These are phyloP conservation scores for Vicia faba DNA, from an alignment of 306 rosid genomes.

Conservation along the genomic window DNA sequence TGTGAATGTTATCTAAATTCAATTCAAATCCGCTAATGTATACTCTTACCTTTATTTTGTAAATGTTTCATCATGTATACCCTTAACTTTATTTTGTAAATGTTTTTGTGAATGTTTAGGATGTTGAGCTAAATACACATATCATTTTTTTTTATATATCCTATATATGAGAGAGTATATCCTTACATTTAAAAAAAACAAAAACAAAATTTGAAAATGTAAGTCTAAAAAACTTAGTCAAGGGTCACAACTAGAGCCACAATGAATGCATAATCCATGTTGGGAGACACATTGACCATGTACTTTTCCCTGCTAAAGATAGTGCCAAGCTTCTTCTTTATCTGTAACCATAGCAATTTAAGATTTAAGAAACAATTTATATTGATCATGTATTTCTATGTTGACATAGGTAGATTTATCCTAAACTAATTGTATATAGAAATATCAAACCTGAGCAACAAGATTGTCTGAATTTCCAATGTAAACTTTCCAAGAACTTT, in stretches of 20 bases:
- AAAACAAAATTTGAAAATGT: not conserved
- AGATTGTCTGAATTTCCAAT: slow-evolving; percentile 47
- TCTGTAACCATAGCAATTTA: slow-evolving; percentile 32
- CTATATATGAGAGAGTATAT: not conserved
- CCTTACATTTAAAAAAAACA: not conserved
- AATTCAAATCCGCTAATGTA: too few species aligned
- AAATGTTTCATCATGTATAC: too few species aligned
- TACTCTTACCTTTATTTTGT: too few species aligned
- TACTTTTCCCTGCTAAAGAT: slow-evolving; percentile 40
- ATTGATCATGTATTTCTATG: too few species aligned
- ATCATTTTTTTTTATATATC: not conserved
- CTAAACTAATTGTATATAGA: too few species aligned
- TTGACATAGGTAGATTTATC: too few species aligned
- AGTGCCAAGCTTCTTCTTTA: slow-evolving; percentile 41
- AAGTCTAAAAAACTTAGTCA: not conserved
- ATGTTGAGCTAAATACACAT: not conserved
- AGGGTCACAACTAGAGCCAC: slow-evolving; percentile 46
- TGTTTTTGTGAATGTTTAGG: not conserved
- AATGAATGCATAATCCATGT: slow-evolving; percentile 50
- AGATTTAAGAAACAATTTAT: not conserved
- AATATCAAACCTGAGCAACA: slow-evolving; percentile 44
- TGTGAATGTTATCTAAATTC: too few species aligned
- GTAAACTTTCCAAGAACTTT: slow-evolving; percentile 45
- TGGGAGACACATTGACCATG: slow-evolving; percentile 42
- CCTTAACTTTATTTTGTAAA: too few species aligned